Conservation (phyloP, 2,329 filamentous ascomycete species). For the Ophiobolus disseminans region DNA sequence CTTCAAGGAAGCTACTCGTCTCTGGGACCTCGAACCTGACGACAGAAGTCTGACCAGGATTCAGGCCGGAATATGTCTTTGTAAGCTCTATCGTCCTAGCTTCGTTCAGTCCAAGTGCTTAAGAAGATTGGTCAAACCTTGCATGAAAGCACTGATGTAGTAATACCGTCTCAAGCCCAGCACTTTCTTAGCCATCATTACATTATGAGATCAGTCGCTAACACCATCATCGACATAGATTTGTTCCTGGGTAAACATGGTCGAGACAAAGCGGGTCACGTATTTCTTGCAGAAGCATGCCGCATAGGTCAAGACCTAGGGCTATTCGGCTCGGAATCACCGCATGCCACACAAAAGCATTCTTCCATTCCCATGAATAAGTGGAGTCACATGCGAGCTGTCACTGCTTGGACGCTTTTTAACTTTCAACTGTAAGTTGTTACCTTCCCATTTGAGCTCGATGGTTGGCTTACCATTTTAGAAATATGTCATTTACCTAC, state of each 20-base stretch:
- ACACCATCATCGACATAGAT: slow-evolving; percentile 7
- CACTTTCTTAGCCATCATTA: too few species aligned
- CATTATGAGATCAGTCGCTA: neutral
- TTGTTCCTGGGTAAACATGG: slow-evolving; percentile 41
- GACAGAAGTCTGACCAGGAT: slow-evolving; percentile 31
- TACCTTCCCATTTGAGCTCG: neutral
- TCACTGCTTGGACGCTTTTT: slow-evolving; percentile 40
- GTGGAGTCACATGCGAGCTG: slow-evolving; percentile 31
- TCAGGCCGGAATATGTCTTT: slow-evolving; percentile 37
- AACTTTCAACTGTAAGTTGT: slow-evolving; percentile 42
- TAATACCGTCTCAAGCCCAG: too few species aligned
- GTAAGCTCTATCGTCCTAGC: slow-evolving; percentile 9
- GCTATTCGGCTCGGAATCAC: slow-evolving; percentile 26
- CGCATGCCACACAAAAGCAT: slow-evolving; percentile 13
- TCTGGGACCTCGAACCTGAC: slow-evolving; percentile 37
- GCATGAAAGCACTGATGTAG: too few species aligned
- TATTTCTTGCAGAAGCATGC: slow-evolving; percentile 37
- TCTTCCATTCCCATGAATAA: slow-evolving; percentile 19
- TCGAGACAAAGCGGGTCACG: slow-evolving; percentile 37
- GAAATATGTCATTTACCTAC: slow-evolving; percentile 38
- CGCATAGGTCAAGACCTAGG: slow-evolving; percentile 30
- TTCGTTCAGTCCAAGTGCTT: neutral
- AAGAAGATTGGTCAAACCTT: too few species aligned
- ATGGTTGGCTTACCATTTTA: slow-evolving; percentile 15
- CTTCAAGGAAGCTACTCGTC: slow-evolving; percentile 36